Percentiles rank a stretch among this genome's conserved stretches.
These are phyloP conservation scores for Rhodotorula glutinis DNA, from an alignment of 1,284 basidiomycete species.

Conservation along the genomic window DNA sequence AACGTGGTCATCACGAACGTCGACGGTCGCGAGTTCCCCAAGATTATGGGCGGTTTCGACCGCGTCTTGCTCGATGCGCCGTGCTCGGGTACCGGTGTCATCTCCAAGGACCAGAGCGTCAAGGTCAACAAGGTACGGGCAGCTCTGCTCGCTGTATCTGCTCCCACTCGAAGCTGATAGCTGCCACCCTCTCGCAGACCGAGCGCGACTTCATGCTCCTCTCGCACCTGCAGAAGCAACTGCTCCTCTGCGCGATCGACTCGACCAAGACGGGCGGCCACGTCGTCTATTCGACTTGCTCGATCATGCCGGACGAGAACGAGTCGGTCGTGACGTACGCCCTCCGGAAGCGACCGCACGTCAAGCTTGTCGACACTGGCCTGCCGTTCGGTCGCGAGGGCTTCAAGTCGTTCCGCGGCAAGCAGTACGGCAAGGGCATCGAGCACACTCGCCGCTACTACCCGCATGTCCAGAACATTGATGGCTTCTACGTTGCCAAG, in stretches of 20 bases:
- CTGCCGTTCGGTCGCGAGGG: conserved; percentile 91
- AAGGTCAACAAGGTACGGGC: conserved; percentile 89
- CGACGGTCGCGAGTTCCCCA: conserved; percentile 98
- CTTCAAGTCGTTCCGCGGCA: conserved; percentile 84
- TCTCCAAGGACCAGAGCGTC: conserved; percentile 94
- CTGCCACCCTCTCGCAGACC: conserved; percentile 56
- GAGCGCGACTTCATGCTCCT: conserved; percentile 92
- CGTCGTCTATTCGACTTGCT: conserved; percentile 98
- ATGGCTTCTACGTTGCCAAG: conserved; percentile 98
- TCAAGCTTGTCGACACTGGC: conserved; percentile 87
- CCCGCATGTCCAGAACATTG: conserved; percentile 74
- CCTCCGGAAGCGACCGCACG: conserved; percentile 92
- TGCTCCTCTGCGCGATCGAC: conserved; percentile 97
- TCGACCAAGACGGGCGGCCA: conserved; percentile 91
- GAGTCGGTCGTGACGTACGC: conserved; percentile 98
- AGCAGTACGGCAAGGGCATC: conserved; percentile 76
- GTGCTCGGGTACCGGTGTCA: conserved; percentile 96
- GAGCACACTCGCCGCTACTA: conserved; percentile 82
- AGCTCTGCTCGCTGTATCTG: background rate
- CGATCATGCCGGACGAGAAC: conserved; percentile 97
- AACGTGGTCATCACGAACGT: conserved; percentile 98
- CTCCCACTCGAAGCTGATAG: background rate
- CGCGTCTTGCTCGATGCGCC: conserved; percentile 94
- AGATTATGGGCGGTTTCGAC: conserved; percentile 98
- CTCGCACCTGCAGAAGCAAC: conserved; percentile 95